phyloP scores from a whole-genome alignment of 2,329 filamentous ascomycete genomes.

The Hypoxylon sp. region DNA sequence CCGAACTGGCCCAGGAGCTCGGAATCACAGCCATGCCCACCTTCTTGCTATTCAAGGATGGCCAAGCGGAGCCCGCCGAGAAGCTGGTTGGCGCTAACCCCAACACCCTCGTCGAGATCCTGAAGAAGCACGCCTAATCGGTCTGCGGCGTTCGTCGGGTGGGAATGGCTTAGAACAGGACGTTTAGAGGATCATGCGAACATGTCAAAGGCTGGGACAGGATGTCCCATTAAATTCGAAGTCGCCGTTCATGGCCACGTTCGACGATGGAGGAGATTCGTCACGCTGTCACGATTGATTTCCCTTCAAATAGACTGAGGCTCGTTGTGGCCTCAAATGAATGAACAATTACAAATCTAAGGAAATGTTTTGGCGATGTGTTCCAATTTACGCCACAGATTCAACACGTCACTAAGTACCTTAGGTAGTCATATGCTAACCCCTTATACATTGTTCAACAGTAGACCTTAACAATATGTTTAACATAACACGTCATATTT shows the following conservation, averaged over 20 bases:
- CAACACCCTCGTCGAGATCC: conserved; percentile 69
- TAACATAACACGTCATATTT: not conserved
- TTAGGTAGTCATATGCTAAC: not conserved
- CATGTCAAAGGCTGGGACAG: conserved; percentile 1
- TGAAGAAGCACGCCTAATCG: conserved; percentile 50
- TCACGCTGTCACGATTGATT: conserved; percentile 16
- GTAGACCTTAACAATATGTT: not conserved
- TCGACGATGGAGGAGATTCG: conserved; percentile 5
- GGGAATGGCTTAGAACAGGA: not conserved
- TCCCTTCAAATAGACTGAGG: conserved; percentile 29
- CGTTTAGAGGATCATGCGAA: conserved; percentile 18
- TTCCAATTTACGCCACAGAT: not conserved
- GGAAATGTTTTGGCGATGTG: not conserved
- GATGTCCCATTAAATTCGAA: conserved; percentile 29
- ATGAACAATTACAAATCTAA: conserved; percentile 17
- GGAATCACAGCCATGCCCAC: conserved; percentile 93
- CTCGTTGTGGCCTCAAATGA: conserved; percentile 25
- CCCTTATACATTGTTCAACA: not conserved
- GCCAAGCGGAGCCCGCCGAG: conserved; percentile 77
- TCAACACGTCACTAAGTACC: not conserved
- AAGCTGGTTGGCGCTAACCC: conserved; percentile 88
- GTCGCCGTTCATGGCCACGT: not conserved
- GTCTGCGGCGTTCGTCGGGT: not conserved
- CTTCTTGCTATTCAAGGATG: conserved; percentile 87
- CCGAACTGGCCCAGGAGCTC: conserved; percentile 81